Conservation (phyloP, 2,329 filamentous ascomycete genomes). For the Aspergillus fumigatus region DNA sequence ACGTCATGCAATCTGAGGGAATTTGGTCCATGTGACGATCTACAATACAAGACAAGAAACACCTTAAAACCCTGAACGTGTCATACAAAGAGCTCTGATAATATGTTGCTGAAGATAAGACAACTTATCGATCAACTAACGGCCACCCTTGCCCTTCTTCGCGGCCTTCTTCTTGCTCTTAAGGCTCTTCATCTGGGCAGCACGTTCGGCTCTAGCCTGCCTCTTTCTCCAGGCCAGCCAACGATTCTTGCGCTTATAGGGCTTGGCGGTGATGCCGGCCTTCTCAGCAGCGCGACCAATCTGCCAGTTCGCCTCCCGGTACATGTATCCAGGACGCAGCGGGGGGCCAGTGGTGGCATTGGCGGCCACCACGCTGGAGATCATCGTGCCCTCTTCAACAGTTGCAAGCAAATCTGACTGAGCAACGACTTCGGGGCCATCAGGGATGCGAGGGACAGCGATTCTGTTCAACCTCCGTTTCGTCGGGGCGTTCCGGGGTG, state of each 20-base stretch:
- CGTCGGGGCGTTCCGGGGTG: slow-evolving; percentile 67
- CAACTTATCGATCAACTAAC: slow-evolving; percentile 20
- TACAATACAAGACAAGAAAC: slow-evolving; percentile 36
- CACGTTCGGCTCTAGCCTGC: slow-evolving; percentile 46
- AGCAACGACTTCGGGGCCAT: slow-evolving; percentile 11
- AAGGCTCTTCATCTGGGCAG: slow-evolving; percentile 52
- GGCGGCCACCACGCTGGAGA: slow-evolving; percentile 20
- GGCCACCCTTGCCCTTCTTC: slow-evolving; percentile 34
- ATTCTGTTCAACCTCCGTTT: slow-evolving; percentile 73
- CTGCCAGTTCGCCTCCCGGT: slow-evolving; percentile 62
- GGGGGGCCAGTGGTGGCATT: slow-evolving; percentile 27
- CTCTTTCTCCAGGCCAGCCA: slow-evolving; percentile 64
- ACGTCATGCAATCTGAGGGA: slow-evolving; percentile 3
- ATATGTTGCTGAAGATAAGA: neutral
- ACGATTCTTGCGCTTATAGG: slow-evolving; percentile 55
- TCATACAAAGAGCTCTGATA: neutral
- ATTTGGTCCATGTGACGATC: slow-evolving; percentile 14
- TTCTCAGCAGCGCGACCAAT: slow-evolving; percentile 62
- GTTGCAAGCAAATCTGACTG: slow-evolving; percentile 25
- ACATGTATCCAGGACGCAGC: slow-evolving; percentile 57
- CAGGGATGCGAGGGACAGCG: slow-evolving; percentile 38
- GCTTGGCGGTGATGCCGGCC: slow-evolving; percentile 52
- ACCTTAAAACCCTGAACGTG: slow-evolving; percentile 14
- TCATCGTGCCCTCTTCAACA: slow-evolving; percentile 20
- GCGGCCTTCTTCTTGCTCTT: slow-evolving; percentile 42